These are phyloP conservation scores for Neurospora sublineolata DNA, from an alignment of 495 filamentous ascomycete genomes.

Conservation along the genomic window DNA sequence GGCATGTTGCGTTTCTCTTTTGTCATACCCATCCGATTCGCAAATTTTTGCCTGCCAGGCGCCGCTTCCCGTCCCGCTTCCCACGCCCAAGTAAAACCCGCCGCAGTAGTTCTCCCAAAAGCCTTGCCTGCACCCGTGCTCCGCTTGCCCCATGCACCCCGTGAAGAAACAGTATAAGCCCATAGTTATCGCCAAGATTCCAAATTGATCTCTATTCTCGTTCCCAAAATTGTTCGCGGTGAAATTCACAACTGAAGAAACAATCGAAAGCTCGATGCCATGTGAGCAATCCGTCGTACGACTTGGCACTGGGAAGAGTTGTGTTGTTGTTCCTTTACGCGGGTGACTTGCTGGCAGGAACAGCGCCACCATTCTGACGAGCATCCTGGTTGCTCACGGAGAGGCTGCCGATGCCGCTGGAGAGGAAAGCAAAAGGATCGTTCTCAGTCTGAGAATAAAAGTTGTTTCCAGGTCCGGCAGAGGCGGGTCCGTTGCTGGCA, in stretches of 20 bases:
- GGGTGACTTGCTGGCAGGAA: constrained; percentile 51
- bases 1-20: constrained; percentile 23
- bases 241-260: constrained; percentile 17
- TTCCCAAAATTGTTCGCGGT: constrained; percentile 16
- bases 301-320: constrained; percentile 1
- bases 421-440: constrained; percentile 87
- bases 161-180: constrained; percentile 26
- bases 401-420: constrained; percentile 65
- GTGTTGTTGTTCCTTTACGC: constrained; percentile 28
- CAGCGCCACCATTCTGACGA: constrained; percentile 64
- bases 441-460: constrained; percentile 49
- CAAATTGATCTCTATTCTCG: constrained; percentile 24
- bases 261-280: constrained; percentile 10
- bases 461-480: constrained; percentile 52
- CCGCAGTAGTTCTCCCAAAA: constrained; percentile 20
- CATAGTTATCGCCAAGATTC: constrained; percentile 27
- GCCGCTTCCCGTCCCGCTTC: constrained; percentile 10
- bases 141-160: neutral
- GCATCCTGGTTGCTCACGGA: constrained; percentile 74
- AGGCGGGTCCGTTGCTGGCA: constrained; percentile 60
- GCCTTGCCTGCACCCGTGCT: constrained; percentile 15
- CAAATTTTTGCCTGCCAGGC: constrained; percentile 20
- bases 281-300: constrained; percentile 7
- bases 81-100: constrained; percentile 8
- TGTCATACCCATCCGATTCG: constrained; percentile 34